phyloP scores from a whole-genome alignment of 139 green algal genomes.

The Micromonas pusilla region DNA sequence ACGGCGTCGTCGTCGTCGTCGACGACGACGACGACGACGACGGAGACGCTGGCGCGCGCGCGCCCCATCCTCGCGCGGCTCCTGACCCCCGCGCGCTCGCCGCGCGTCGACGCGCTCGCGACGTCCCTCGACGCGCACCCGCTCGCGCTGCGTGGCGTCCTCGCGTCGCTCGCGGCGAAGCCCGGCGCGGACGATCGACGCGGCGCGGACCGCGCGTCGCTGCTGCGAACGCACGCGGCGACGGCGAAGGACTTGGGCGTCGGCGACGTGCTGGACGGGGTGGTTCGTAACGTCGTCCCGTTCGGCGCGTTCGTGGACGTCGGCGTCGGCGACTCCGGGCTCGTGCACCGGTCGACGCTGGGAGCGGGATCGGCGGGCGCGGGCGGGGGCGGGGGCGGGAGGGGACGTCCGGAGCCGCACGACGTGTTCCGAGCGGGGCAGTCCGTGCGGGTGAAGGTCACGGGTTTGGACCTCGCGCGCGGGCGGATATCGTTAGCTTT shows the following conservation, averaged over 20 bases:
- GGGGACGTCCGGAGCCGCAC: not conserved
- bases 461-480: not conserved
- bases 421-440: not conserved
- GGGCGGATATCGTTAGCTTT: too few relatives aligned
- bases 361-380: too few relatives aligned
- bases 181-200: not conserved
- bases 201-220: not conserved
- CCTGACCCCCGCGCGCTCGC: too few relatives aligned
- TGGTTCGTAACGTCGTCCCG: constrained; percentile 33
- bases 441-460: not conserved
- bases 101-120: too few relatives aligned
- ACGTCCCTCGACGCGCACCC: too few relatives aligned
- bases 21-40: too few relatives aligned
- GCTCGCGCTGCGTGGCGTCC: too few relatives aligned
- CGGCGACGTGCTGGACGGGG: constrained; percentile 24
- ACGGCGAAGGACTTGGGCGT: not conserved
- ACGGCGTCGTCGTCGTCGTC: too few relatives aligned
- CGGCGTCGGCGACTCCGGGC: constrained; percentile 15
- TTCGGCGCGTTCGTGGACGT: constrained; percentile 43
- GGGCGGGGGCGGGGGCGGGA: not conserved
- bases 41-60: too few relatives aligned
- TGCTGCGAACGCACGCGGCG: not conserved
- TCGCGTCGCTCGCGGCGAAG: too few relatives aligned
- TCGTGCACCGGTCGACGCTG: constrained; percentile 27
- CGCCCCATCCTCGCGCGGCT: too few relatives aligned